Percentiles rank a stretch among this genome's conserved stretches.
These are phyloP conservation scores for Neonectria magnoliae DNA, from an alignment of 2,329 filamentous ascomycete genomes.

Conservation along the genomic window DNA sequence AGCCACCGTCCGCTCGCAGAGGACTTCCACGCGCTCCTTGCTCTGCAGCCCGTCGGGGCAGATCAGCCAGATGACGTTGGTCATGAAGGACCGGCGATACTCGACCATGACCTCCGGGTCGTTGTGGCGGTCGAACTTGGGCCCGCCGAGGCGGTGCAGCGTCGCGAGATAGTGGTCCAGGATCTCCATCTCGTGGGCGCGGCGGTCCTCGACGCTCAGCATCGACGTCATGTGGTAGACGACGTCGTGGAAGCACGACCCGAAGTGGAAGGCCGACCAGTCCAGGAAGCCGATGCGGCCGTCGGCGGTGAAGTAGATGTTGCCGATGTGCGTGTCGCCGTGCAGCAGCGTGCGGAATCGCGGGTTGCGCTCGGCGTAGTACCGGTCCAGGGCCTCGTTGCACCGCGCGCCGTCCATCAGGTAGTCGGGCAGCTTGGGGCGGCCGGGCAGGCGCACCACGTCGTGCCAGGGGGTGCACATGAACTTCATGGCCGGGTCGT, in stretches of 20 bases:
- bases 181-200: slow-evolving; percentile 50
- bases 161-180: slow-evolving; percentile 34
- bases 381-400: slow-evolving; percentile 49
- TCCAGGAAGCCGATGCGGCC: slow-evolving; percentile 52
- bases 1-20: slow-evolving; percentile 49
- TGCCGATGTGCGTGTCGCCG: slow-evolving; percentile 56
- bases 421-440: slow-evolving; percentile 49
- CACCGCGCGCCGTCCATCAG: slow-evolving; percentile 49
- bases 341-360: slow-evolving; percentile 54
- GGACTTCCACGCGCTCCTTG: slow-evolving; percentile 46
- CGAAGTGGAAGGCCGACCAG: slow-evolving; percentile 54
- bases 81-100: slow-evolving; percentile 44
- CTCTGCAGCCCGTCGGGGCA: slow-evolving; percentile 43
- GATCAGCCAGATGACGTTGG: slow-evolving; percentile 39
- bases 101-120: slow-evolving; percentile 36
- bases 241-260: slow-evolving; percentile 55
- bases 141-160: slow-evolving; percentile 24
- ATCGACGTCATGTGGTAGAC: slow-evolving; percentile 53
- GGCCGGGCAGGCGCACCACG: slow-evolving; percentile 42
- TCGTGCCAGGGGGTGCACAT: slow-evolving; percentile 44
- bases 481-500: slow-evolving; percentile 49
- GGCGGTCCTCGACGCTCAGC: slow-evolving; percentile 51
- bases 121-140: slow-evolving; percentile 30
- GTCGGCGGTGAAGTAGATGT: slow-evolving; percentile 52
- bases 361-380: slow-evolving; percentile 50